These are phyloP conservation scores for Phytopythium montanum DNA, from an alignment of 352 stramenopile genomes.

Conservation along the genomic window DNA sequence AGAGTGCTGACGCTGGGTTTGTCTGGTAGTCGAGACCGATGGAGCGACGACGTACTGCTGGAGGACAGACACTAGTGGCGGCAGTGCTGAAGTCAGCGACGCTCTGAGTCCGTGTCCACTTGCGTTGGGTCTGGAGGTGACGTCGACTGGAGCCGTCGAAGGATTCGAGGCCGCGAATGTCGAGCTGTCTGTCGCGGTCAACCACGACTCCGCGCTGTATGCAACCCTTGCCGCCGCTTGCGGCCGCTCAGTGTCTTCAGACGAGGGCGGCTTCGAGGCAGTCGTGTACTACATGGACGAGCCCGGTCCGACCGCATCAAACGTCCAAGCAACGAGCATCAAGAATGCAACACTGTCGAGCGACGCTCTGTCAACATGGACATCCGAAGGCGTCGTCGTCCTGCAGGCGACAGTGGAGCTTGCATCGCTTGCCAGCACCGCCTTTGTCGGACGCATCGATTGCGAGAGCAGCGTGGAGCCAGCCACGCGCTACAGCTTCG, in stretches of 20 bases:
- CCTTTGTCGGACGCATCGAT: not conserved
- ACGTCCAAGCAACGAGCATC: not conserved
- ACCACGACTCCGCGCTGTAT: not conserved
- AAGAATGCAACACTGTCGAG: not conserved
- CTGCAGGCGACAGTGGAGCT: not conserved
- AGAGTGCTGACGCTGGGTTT: not conserved
- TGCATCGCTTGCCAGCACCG: not conserved
- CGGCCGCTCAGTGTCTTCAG: not conserved
- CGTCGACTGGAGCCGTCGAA: not conserved
- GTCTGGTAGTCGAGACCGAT: not conserved
- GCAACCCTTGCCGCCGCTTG: not conserved
- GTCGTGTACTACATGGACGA: not conserved
- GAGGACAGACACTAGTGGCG: not conserved
- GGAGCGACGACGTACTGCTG: conserved; percentile 1
- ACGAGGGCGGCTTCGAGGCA: not conserved
- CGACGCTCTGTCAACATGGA: not conserved
- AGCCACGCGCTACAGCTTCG: not conserved
- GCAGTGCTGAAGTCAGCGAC: not conserved
- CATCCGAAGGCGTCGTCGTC: not conserved
- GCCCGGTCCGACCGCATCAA: too few relatives aligned
- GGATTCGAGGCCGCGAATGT: not conserved
- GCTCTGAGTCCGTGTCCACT: not conserved
- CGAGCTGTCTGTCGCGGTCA: not conserved
- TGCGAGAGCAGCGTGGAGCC: not conserved
- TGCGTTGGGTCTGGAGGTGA: not conserved